Evolutionary conservation across 2,329 filamentous ascomycete genomes (phyloP), one percentile per base, ranked within the genome.

Genomic region (Fusarium globosum): DNA sequence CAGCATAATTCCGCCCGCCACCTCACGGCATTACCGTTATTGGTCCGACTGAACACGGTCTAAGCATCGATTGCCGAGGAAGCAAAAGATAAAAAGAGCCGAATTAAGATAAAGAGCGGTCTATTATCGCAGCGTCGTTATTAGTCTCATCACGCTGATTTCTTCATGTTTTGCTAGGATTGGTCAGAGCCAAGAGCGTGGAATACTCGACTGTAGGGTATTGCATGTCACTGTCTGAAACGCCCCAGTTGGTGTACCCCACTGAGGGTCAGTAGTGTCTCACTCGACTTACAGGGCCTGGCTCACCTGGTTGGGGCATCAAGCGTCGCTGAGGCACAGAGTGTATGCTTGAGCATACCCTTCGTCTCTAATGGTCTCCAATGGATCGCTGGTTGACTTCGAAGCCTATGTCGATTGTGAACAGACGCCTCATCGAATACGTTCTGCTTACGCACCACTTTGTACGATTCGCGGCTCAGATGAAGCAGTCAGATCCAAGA

Each of bases 61-160:
- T 53, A 10, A 39, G 35, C 35, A 28, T 39, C 15, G 23, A 39
- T 28, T 53, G 14, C 51, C 4, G 20, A 53, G 51, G 51, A 41
- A 18, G 11, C 28, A 1, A 28, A 4, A 39, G 20, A 28, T 41
- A 28, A 28, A 0, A 21, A 26, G 23, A 36, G 14, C 49, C 7
- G 18, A 16, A 11, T 8, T 6, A 36, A 7, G 6, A 23, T 52
- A 16, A 10, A 6, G 13, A 52, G 12, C 6, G 26, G 6, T 23
- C 12, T 14, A 8, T 21, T 26, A 38, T 38, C 5, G 23, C 18
- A 16, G 23, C 3, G 18, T 26, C 5, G 9, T 28, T 6, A 5
- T 11, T 7, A 26, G 12, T 2, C 8, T 35, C 3, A n/a, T 13
- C 5, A 7, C 1, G 6, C 0, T 7, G 2, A 16, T 21, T 26